Base-by-base conservation (phyloP, 495 filamentous ascomycete species). In the Oleoguttula mirabilis region DNA sequence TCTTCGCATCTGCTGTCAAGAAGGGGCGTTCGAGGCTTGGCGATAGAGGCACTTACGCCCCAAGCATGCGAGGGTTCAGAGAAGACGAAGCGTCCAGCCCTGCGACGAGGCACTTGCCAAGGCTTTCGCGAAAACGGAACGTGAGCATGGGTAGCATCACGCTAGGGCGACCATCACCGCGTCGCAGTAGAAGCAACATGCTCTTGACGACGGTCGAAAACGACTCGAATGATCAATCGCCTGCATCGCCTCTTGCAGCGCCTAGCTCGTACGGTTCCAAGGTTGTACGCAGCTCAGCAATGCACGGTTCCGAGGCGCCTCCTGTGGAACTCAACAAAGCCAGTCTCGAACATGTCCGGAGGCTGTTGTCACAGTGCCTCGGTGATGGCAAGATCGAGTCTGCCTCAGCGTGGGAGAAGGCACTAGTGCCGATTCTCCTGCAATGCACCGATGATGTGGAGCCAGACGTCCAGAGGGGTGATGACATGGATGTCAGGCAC, bases 401-500 rank as follows among this genome's bases (percentile, higher is more conserved):
- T 51, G 65, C 73, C 1, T 62, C 70, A 2, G 76, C 77, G 32
- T 99, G 92, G 92, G 88, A 96, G 51, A 85, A 76, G 40, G 84
- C 92, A 0, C 68, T 99, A 15, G 72, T 95, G 36, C 92, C 92
- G 10, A 92, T 96, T 38, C 66, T 99, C 2, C 66, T 96, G 14
- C 82, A 87, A 48, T 88, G 86, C 45, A 88, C 88, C 0, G 87
- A 94, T 51, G 90, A 94, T 53, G 86, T 99, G 15, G 84, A 94
- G 51, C 92, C 92, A 3, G 78, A 95, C 60, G 79, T 94, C 17
- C 78, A 87, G 37, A 70, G 69, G 34, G 85, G 84, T 2, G 92
- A 99, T 55, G 83, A 88, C 54, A 94, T 96, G 64, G 88, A 99
- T 59, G 94, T 99, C 47, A 76, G 90, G n/a, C 88, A 96, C 54